These are phyloP conservation scores for Lichtheimia hyalospora DNA, from an alignment of 371 early-diverging fungal species.

Conservation along the genomic window DNA sequence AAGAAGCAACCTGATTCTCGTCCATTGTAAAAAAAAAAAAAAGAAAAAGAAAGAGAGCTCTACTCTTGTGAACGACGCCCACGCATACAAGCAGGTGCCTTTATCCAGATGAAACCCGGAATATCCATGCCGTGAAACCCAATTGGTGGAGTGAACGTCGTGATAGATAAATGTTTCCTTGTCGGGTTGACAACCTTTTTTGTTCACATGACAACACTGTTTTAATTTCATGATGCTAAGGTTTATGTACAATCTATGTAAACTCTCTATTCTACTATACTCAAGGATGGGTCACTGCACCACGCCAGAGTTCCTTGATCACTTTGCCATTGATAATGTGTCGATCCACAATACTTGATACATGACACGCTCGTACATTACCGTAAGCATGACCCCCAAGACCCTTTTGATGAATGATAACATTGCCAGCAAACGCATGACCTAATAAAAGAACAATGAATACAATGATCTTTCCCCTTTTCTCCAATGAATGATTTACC, in stretches of 20 bases:
- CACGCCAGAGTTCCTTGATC: slow-evolving; percentile 47
- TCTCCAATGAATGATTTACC: slow-evolving; percentile 18
- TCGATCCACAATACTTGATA: slow-evolving; percentile 40
- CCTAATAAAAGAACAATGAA: slow-evolving; percentile 19
- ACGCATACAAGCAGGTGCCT: no score
- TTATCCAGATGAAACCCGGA: no score
- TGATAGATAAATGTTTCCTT: no score
- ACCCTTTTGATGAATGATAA: slow-evolving; percentile 46
- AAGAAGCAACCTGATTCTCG: not conserved
- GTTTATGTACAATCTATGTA: no score
- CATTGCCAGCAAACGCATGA: slow-evolving; percentile 52
- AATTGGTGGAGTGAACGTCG: no score
- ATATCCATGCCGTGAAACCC: no score
- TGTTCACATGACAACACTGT: no score
- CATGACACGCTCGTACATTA: slow-evolving; percentile 51
- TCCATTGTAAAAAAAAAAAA: no score
- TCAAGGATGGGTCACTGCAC: slow-evolving; percentile 33
- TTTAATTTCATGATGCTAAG: no score
- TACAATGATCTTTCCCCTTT: not conserved
- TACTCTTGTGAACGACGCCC: not conserved
- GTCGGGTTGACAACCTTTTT: no score
- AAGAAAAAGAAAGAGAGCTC: not conserved
- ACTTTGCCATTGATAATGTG: slow-evolving; percentile 44
- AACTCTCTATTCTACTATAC: not conserved
- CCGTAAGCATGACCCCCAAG: slow-evolving; percentile 52